These are phyloP conservation scores for Alternaria sp. DNA, from an alignment of 2,329 filamentous ascomycete genomes.

Conservation along the genomic window DNA sequence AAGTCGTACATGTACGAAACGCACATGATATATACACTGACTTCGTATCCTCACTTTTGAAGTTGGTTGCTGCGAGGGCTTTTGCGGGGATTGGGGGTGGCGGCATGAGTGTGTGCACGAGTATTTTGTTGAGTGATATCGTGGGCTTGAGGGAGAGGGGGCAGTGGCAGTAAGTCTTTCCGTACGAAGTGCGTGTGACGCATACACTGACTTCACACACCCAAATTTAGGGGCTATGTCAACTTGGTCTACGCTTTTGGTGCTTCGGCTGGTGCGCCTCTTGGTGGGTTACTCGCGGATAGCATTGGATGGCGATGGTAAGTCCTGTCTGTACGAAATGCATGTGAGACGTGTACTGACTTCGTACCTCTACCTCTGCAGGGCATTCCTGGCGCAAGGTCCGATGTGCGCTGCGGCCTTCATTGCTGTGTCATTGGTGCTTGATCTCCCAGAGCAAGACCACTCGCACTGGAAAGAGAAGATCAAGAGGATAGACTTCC, in stretches of 20 bases:
- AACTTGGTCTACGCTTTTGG: conserved; percentile 75
- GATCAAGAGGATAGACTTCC: conserved; percentile 72
- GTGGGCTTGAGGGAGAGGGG: conserved; percentile 73
- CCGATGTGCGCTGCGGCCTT: conserved; percentile 73
- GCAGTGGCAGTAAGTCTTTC: conserved; percentile 66
- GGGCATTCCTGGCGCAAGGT: conserved; percentile 73
- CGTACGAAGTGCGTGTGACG: neutral
- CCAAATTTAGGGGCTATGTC: conserved; percentile 59
- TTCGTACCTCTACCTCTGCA: too few relatives aligned
- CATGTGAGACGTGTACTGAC: too few relatives aligned
- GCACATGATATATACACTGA: neutral
- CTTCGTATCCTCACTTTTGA: conserved; percentile 20
- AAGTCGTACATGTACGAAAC: neutral
- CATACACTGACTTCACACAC: too few relatives aligned
- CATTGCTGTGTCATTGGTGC: conserved; percentile 65
- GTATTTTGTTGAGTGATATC: conserved; percentile 73
- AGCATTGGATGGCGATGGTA: conserved; percentile 72
- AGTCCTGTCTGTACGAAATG: too few relatives aligned
- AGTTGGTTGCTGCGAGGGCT: conserved; percentile 70
- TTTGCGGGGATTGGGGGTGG: conserved; percentile 71
- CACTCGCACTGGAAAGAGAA: conserved; percentile 69
- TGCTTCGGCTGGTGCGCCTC: conserved; percentile 68
- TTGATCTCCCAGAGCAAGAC: conserved; percentile 66
- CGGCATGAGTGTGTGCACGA: conserved; percentile 73
- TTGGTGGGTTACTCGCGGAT: conserved; percentile 75